Conservation (phyloP, 257 asterid species). For the Jasminum sambac region DNA sequence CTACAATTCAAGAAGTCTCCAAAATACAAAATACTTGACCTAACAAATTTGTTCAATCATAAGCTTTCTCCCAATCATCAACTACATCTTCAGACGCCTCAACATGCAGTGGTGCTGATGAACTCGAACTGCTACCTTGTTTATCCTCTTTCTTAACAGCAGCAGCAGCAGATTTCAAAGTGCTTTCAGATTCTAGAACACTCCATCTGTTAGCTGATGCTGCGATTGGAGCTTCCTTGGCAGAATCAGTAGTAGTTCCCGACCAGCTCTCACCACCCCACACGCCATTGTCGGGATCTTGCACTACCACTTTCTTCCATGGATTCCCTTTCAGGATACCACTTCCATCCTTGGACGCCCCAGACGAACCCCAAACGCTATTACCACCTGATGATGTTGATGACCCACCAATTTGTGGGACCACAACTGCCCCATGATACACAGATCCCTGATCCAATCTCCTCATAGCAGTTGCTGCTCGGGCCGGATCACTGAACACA, state of each 20-base stretch:
- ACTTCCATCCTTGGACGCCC: conserved; percentile 43
- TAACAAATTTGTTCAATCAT: conserved; percentile 36
- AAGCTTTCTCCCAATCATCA: conserved; percentile 96
- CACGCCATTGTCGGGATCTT: conserved; percentile 56
- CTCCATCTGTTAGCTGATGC: conserved; percentile 76
- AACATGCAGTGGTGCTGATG: conserved; percentile 24
- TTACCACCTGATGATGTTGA: conserved; percentile 36
- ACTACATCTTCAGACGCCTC: conserved; percentile 51
- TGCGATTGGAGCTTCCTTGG: conserved; percentile 40
- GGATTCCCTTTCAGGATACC: conserved; percentile 54
- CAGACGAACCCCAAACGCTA: conserved; percentile 59
- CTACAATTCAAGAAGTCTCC: not conserved
- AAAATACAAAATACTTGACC: not conserved
- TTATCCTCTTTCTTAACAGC: conserved; percentile 31
- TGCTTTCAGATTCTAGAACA: conserved; percentile 51
- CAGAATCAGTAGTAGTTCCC: conserved; percentile 36
- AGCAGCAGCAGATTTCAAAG: conserved; percentile 35
- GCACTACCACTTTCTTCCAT: conserved; percentile 71
- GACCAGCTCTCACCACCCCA: conserved; percentile 80
- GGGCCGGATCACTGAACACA: conserved; percentile 85
- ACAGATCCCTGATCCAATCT: conserved; percentile 96
- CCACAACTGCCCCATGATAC: conserved; percentile 70
- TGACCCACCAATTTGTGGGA: conserved; percentile 50
- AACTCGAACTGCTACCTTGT: conserved; percentile 25
- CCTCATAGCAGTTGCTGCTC: conserved; percentile 98